These are phyloP conservation scores for Ascoidea asiatica DNA, from an alignment of 805 yeast species.

Conservation along the genomic window DNA sequence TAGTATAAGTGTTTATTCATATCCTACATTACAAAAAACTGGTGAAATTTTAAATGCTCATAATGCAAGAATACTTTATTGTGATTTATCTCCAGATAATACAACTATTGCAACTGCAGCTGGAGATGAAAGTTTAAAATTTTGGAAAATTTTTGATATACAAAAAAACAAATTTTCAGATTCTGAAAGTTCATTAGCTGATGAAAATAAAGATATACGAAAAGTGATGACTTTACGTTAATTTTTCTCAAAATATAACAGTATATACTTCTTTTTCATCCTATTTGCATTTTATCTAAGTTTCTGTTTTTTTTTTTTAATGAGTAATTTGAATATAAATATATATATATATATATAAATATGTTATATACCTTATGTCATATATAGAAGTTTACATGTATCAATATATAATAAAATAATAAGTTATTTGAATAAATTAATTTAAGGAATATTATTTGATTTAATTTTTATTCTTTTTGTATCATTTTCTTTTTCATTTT, in stretches of 20 bases:
- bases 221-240: conserved; percentile 39
- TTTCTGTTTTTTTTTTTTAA: too few species aligned
- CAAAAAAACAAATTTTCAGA: conserved; percentile 20
- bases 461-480: neutral
- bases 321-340: too few species aligned
- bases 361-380: too few species aligned
- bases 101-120: conserved; percentile 88
- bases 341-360: too few species aligned
- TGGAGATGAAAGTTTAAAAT: conserved; percentile 91
- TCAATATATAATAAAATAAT: too few species aligned
- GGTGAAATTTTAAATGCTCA: conserved; percentile 84
- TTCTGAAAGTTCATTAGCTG: conserved; percentile 18
- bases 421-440: too few species aligned
- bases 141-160: conserved; percentile 79
- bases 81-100: conserved; percentile 82
- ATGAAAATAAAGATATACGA: conserved; percentile 30
- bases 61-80: conserved; percentile 72
- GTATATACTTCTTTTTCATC: too few species aligned
- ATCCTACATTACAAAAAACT: conserved; percentile 74
- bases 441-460: too few species aligned
- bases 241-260: too few species aligned
- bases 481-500: neutral
- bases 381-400: too few species aligned
- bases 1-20: conserved; percentile 69
- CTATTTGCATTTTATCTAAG: neutral